Evolutionary conservation across 108 stramenopile species (phyloP).

Genomic region (Chaetoceros tenuissimus): DNA sequence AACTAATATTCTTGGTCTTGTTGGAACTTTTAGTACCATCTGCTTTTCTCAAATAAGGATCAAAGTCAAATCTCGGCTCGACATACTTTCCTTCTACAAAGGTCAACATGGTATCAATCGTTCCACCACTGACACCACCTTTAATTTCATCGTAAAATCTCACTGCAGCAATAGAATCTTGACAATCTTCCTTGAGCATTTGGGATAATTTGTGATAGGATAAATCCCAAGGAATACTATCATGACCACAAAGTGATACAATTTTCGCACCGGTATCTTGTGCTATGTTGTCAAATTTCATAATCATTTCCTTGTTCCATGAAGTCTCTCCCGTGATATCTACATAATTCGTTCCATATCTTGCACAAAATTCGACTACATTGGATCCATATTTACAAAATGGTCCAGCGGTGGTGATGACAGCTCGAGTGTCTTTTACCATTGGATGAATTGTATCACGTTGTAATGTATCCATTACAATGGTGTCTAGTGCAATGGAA

Average conservation of each 20-base stretch:
- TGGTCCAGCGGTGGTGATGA: constrained; percentile 87
- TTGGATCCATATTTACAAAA: constrained; percentile 61
- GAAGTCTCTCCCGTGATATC: constrained; percentile 91
- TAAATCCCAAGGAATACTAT: constrained; percentile 72
- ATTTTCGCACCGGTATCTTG: constrained; percentile 53
- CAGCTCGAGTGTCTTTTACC: constrained; percentile 57
- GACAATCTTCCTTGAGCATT: neutral
- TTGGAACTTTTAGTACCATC: constrained; percentile 25
- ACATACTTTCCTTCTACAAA: constrained; percentile 9
- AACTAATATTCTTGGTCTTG: constrained; percentile 9
- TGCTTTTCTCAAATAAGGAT: constrained; percentile 24
- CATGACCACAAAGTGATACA: constrained; percentile 76
- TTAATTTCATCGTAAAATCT: constrained; percentile 41
- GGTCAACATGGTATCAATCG: constrained; percentile 28
- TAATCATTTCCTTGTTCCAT: constrained; percentile 75
- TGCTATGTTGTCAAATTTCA: constrained; percentile 40
- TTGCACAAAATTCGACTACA: constrained; percentile 74
- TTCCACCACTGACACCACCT: constrained; percentile 50
- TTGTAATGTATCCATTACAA: constrained; percentile 20
- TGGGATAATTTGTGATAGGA: constrained; percentile 4
- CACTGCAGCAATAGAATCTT: constrained; percentile 26
- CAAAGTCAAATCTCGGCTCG: constrained; percentile 12
- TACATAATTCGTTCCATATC: constrained; percentile 71
- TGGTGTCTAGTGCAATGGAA: constrained; percentile 12
- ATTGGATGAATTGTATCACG: constrained; percentile 9